A percentile compares a stretch with the other conserved stretches of the same genome.
Evolutionary conservation across 225 moss, liverwort and hornwort genomes (phyloP).

Genomic region (Rhytidiadelphus loreus): DNA sequence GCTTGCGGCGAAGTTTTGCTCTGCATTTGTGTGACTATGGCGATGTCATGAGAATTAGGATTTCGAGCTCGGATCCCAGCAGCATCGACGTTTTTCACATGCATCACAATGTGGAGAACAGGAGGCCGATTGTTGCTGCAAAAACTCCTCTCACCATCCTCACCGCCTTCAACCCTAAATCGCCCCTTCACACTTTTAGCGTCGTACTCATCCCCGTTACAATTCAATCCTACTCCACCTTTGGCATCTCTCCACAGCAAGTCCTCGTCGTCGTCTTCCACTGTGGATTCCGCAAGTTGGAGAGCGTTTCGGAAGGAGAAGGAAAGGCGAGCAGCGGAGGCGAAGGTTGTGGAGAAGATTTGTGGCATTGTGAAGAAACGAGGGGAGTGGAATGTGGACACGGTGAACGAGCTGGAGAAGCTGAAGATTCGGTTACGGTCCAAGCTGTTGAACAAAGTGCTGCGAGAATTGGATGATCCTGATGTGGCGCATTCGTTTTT

Average conservation of each 20-base stretch:
- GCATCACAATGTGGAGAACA: conserved; percentile 14
- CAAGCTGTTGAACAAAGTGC: conserved; percentile 31
- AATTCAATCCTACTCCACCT: not conserved
- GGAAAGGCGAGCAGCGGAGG: conserved; percentile 15
- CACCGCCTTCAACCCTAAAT: not conserved
- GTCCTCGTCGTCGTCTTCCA: not conserved
- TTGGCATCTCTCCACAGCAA: not conserved
- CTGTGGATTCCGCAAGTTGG: not conserved
- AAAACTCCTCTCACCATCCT: not conserved
- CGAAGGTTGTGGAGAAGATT: conserved; percentile 9
- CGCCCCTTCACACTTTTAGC: not conserved
- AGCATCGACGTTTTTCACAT: not conserved
- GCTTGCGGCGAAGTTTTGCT: not conserved
- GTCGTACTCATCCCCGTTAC: not conserved
- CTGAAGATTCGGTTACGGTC: conserved; percentile 19
- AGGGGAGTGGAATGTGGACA: conserved; percentile 13
- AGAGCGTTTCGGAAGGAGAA: not conserved
- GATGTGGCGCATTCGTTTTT: conserved; percentile 20
- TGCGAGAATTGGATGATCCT: conserved; percentile 15
- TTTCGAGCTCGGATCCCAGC: not conserved
- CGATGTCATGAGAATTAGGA: not conserved
- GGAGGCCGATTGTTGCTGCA: not conserved
- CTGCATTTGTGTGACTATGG: not conserved
- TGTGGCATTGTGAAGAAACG: conserved; percentile 4
- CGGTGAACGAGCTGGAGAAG: conserved; percentile 19